These are phyloP conservation scores for Myriangium duriaei DNA, from an alignment of 2,329 filamentous ascomycete species.

Conservation along the genomic window DNA sequence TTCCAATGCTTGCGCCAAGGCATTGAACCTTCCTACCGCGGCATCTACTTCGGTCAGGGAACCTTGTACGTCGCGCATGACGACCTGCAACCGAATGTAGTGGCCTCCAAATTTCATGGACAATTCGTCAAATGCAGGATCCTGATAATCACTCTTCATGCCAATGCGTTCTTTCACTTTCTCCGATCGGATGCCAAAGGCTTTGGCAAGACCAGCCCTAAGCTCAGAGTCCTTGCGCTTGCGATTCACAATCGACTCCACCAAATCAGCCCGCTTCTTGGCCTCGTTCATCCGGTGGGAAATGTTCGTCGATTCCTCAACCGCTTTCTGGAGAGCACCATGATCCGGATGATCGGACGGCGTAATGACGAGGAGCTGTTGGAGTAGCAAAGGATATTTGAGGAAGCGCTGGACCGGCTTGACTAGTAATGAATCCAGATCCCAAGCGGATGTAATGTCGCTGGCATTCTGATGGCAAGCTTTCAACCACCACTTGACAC, in stretches of 20 bases:
- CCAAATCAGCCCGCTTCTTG: conserved; percentile 86
- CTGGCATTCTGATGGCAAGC: conserved; percentile 88
- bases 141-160: conserved; percentile 56
- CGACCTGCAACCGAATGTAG: conserved; percentile 82
- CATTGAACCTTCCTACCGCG: conserved; percentile 71
- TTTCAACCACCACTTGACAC: conserved; percentile 67
- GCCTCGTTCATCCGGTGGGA: conserved; percentile 73
- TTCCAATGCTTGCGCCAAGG: conserved; percentile 71
- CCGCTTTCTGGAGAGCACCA: conserved; percentile 52
- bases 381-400: conserved; percentile 82
- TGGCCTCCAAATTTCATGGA: conserved; percentile 85
- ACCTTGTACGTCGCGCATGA: conserved; percentile 84
- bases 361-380: conserved; percentile 67
- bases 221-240: conserved; percentile 85
- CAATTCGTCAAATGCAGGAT: conserved; percentile 66
- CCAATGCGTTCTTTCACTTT: conserved; percentile 65
- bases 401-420: conserved; percentile 92
- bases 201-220: conserved; percentile 70
- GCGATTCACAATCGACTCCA: conserved; percentile 74
- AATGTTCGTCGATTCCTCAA: conserved; percentile 53
- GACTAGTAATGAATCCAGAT: conserved; percentile 87
- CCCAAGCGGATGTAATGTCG: conserved; percentile 88
- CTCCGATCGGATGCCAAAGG: conserved; percentile 79
- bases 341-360: conserved; percentile 75
- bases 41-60: conserved; percentile 71